phyloP scores from a whole-genome alignment of 2,329 filamentous ascomycete genomes.

The Davidsoniella neocaledoniae region DNA sequence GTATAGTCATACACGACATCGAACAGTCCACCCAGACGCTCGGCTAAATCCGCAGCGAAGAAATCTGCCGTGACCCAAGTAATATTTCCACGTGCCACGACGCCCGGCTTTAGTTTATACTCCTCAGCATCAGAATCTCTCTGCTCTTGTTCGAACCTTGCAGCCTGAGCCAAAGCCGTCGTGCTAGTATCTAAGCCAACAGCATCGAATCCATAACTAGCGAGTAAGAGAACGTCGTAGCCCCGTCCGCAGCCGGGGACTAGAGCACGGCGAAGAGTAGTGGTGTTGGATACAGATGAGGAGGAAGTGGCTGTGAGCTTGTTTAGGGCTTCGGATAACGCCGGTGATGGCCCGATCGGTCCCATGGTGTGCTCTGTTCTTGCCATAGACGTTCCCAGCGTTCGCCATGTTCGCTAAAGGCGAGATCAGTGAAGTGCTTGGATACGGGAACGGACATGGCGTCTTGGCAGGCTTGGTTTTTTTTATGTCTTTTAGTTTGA shows the following conservation, averaged over 20 bases:
- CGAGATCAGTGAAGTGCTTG: background rate
- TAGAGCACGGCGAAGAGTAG: constrained; percentile 57
- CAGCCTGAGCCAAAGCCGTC: constrained; percentile 26
- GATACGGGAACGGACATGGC: too few relatives aligned
- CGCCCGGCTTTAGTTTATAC: constrained; percentile 25
- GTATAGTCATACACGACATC: constrained; percentile 52
- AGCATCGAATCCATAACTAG: constrained; percentile 59
- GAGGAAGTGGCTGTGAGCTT: constrained; percentile 13
- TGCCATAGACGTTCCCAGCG: constrained; percentile 34
- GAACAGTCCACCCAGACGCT: constrained; percentile 32
- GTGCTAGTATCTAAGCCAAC: constrained; percentile 55
- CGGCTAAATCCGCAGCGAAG: constrained; percentile 42
- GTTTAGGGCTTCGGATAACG: constrained; percentile 34
- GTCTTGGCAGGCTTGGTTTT: too few relatives aligned
- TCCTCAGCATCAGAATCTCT: constrained; percentile 18
- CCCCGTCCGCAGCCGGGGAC: constrained; percentile 72
- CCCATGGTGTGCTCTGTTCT: constrained; percentile 34
- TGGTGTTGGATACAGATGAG: constrained; percentile 20
- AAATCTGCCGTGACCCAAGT: constrained; percentile 49
- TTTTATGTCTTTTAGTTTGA: background rate
- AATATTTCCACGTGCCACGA: constrained; percentile 30
- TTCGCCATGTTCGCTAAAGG: constrained; percentile 18
- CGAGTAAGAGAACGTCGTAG: constrained; percentile 63
- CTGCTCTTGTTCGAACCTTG: constrained; percentile 22
- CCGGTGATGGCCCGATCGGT: constrained; percentile 35